These are phyloP conservation scores for Komagataella kurtzmanii DNA, from an alignment of 805 yeast species.

Conservation along the genomic window DNA sequence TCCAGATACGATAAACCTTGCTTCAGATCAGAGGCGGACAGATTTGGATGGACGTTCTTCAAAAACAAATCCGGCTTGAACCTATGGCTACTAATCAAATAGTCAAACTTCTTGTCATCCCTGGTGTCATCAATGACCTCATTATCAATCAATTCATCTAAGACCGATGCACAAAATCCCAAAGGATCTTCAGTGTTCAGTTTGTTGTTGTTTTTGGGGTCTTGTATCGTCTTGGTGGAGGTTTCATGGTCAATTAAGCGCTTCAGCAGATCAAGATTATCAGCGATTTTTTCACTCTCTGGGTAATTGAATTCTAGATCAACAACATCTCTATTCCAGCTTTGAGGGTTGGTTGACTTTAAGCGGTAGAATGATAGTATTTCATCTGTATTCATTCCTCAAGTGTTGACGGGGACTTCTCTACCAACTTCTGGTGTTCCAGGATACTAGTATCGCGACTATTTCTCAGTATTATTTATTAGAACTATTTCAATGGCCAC, in stretches of 20 bases:
- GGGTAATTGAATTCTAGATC: conserved; percentile 4
- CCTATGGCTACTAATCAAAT: conserved; percentile 39
- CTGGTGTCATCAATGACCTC: conserved; percentile 23
- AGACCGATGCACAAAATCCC: conserved; percentile 33
- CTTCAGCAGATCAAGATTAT: conserved; percentile 4
- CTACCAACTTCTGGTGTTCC: background rate
- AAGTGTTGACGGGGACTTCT: background rate
- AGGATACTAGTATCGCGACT: background rate
- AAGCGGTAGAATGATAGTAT: conserved; percentile 26
- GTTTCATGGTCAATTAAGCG: conserved; percentile 2
- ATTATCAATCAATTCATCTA: conserved; percentile 25
- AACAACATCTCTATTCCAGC: conserved; percentile 6
- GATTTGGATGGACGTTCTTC: conserved; percentile 39
- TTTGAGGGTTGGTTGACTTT: conserved; percentile 24
- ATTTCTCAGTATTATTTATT: background rate
- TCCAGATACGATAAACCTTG: conserved; percentile 36
- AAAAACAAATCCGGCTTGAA: conserved; percentile 47
- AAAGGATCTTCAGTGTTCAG: conserved; percentile 31
- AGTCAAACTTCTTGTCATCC: conserved; percentile 23
- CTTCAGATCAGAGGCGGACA: conserved; percentile 35
- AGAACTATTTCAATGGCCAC: no score
- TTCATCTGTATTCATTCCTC: background rate
- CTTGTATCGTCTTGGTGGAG: background rate
- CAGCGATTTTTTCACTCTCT: conserved; percentile 1
- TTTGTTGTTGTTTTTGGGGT: background rate